Evolutionary conservation across 2,329 filamentous ascomycete genomes (phyloP), one percentile per base, ranked within the genome.

Genomic region (Colletotrichum salicis): DNA sequence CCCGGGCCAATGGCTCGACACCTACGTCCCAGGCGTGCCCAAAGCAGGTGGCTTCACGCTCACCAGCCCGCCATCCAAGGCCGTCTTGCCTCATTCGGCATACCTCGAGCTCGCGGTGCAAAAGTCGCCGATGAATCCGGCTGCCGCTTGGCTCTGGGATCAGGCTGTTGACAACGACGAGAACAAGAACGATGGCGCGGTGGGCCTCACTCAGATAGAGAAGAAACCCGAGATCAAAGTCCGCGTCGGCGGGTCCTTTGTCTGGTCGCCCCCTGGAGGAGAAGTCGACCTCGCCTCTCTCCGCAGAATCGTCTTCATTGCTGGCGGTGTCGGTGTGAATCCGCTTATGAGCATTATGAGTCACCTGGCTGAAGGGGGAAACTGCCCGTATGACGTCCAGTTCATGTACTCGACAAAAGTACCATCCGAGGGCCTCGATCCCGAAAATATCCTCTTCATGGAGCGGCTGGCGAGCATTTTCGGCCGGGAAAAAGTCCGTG

Each of bases 1-100:
- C 6, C 90, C 95, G 5, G 95, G 95, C 65, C 95, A 97, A 85
- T 97, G 94, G 94, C 87, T 97, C 67, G 95, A 97, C 79, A 91
- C 94, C 7, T 92, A 93, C 79, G 88, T 94, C 64, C 94, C 95
- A 1, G 85, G 84, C 48, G 83, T 94, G 56, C 77, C 87, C 55
- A 90, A 92, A 79, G 91, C 94, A 4, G 95, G 95, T 41, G 95
- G 95, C 70, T 97, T 97, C 84, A 97, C 94, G 54, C 93, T 97
- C 74, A 96, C 94, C 7, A 96, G 93, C 1, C 84, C 92, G 0
- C 94, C 94, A 0, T 87, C 86, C 54, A 83, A 86, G 66, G 87
- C 89, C 3, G 72, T 80, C 27, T 72, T 67, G 10, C 64, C 64
- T 7, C 37, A 63, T 7, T 33, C 62, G 11, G 80, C 82, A 0